Conservation (phyloP, 345 rosid genomes). For the Schrenkiella parvula region DNA sequence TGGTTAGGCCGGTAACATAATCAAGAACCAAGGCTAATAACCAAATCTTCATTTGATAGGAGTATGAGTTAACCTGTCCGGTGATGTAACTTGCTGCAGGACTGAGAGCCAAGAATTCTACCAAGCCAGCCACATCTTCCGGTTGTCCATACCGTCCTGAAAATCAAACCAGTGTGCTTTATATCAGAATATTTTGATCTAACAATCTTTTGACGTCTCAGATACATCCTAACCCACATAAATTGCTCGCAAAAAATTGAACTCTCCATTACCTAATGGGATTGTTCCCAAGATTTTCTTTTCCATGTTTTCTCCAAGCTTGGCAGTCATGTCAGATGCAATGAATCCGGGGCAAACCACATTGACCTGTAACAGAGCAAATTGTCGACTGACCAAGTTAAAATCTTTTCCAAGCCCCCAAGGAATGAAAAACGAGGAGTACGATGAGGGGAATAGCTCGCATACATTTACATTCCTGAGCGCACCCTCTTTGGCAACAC, state of each 20-base stretch:
- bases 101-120: conserved; percentile 86
- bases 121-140: conserved; percentile 97
- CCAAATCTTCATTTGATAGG: neutral
- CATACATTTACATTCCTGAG: conserved; percentile 87
- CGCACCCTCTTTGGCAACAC: conserved; percentile 84
- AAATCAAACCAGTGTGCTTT: conserved; percentile 4
- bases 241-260: neutral
- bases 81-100: conserved; percentile 92
- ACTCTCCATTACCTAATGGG: conserved; percentile 65
- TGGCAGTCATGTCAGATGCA: conserved; percentile 91
- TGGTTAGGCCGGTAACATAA: neutral
- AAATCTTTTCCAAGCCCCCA: neutral
- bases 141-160: conserved; percentile 97
- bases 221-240: neutral
- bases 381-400: neutral
- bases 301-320: conserved; percentile 86
- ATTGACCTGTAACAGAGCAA: conserved; percentile 54
- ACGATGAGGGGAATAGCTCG: conserved; percentile 3
- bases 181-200: neutral
- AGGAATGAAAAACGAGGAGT: neutral
- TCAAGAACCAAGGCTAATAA: neutral
- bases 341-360: conserved; percentile 95
- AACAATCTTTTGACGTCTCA: neutral
- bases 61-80: conserved; percentile 65
- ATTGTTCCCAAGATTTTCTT: conserved; percentile 85